Conservation (phyloP, 495 filamentous ascomycete genomes). For the Neurospora sp. region DNA sequence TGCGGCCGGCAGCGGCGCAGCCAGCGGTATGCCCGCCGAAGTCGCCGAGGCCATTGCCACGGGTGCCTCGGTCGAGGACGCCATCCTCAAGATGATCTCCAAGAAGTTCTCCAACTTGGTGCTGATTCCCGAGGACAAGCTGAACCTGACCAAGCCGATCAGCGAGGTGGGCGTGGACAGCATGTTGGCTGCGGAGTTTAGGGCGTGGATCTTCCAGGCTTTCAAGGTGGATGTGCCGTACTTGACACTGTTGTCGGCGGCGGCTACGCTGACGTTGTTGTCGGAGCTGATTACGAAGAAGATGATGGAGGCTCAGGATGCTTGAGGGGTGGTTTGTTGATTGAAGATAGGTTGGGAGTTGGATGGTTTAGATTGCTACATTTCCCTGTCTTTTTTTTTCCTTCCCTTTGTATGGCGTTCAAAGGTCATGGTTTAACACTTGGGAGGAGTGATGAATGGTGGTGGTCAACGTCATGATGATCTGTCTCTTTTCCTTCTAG, state of each 20-base stretch:
- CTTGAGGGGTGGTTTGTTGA: constrained; percentile 6
- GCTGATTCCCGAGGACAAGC: constrained; percentile 15
- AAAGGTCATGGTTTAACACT: neutral
- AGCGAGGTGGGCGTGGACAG: constrained; percentile 35
- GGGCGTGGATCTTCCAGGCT: constrained; percentile 39
- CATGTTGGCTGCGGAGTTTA: constrained; percentile 38
- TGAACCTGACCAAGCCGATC: constrained; percentile 20
- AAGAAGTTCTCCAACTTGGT: constrained; percentile 25
- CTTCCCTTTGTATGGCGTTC: neutral
- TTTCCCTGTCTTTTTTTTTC: neutral
- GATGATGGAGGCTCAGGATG: neutral
- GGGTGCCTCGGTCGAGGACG: constrained; percentile 3
- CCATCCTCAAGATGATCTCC: constrained; percentile 14
- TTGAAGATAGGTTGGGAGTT: neutral
- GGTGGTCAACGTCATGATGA: neutral
- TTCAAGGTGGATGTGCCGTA: constrained; percentile 30
- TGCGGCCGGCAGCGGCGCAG: neutral
- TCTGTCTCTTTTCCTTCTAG: neutral
- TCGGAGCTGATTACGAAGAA: neutral
- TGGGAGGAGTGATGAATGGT: neutral
- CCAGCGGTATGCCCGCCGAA: constrained; percentile 1
- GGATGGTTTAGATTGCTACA: neutral
- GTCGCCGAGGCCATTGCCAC: constrained; percentile 6
- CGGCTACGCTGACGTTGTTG: neutral
- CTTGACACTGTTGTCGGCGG: constrained; percentile 21